Base-by-base conservation (phyloP, 2,329 filamentous ascomycete genomes). In the Fusarium scirpi region DNA sequence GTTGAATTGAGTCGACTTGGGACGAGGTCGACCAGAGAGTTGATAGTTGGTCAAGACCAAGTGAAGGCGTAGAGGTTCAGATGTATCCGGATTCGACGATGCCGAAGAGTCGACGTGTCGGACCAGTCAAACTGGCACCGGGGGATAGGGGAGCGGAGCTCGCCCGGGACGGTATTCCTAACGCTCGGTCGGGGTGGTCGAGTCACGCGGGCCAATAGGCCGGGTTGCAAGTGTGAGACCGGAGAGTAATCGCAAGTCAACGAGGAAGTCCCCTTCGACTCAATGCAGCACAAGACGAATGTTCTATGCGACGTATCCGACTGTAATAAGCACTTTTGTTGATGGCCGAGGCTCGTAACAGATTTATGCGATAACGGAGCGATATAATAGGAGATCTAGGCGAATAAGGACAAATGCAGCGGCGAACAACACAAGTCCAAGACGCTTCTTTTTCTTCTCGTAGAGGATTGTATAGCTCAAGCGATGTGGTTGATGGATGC, bases 401-500 rank as follows among this genome's bases (percentile, higher is more conserved):
- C 69, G 51, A 67, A 67, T 41, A 58, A 58, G 47, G 60, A 64
- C 65, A 67, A 72, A 53, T 62, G 63, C 59, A 70, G 57, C 40
- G 49, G 54, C 67, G 58, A 68, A 71, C 59, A 65, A 59, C 67
- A 59, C 63, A 69, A 62, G 65, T 69, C 71, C 70, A 76, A 57
- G 72, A 70, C 70, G 52, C 77, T 78, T 78, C 76, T 79, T 79
- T 76, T 78, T 52, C n/a, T 53, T 79, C 77, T 79, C 75, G 76
- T 69, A 62, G 25, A 40, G 24, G 40, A 57, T 65, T 62, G 67
- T 62, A 56, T 65, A 52, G 61, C 71, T 70, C 59, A 57, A 71
- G 62, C 60, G 58, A 52, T 55, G 69, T 67, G 65, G 71, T 71
- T 47, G 62, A 62, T 68, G 34, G 56, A 52, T 58, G 29, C 54